Evolutionary conservation across 2,329 filamentous ascomycete genomes (phyloP).

Genomic region (Curvularia hawaiiensis): DNA sequence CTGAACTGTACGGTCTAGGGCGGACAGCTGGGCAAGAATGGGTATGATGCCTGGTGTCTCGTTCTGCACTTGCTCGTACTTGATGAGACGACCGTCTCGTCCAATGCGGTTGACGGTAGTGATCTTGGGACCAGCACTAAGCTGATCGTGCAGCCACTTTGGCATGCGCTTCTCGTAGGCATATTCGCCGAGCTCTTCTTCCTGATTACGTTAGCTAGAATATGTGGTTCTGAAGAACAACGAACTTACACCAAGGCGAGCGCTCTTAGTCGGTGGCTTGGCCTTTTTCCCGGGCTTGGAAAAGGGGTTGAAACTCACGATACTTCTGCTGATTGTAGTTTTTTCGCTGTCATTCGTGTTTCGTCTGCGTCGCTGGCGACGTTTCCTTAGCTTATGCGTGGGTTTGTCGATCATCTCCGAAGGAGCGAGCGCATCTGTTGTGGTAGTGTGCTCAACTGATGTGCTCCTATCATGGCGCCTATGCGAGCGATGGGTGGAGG

Average conservation of each 20-base stretch:
- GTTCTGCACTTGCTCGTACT: constrained; percentile 50
- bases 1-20: constrained; percentile 67
- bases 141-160: constrained; percentile 47
- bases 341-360: constrained; percentile 41
- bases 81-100: constrained; percentile 49
- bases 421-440: constrained; percentile 25
- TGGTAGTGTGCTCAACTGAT: constrained; percentile 31
- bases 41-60: constrained; percentile 53
- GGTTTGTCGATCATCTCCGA: constrained; percentile 22
- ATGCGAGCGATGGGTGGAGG: constrained; percentile 18
- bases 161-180: constrained; percentile 56
- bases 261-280: constrained; percentile 38
- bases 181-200: constrained; percentile 54
- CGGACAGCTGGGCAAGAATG: constrained; percentile 54
- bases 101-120: constrained; percentile 49
- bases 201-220: constrained; percentile 38
- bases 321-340: constrained; percentile 43
- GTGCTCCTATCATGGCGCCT: constrained; percentile 25
- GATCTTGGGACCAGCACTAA: constrained; percentile 49
- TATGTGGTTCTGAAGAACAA: background rate
- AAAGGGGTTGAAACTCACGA: constrained; percentile 43
- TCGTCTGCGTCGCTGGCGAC: constrained; percentile 29
- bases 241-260: constrained; percentile 43
- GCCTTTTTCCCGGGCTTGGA: constrained; percentile 31
- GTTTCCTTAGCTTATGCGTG: constrained; percentile 32